Conservation (phyloP, 1,139 yeast genomes). For the Meyerozyma athensensis region DNA sequence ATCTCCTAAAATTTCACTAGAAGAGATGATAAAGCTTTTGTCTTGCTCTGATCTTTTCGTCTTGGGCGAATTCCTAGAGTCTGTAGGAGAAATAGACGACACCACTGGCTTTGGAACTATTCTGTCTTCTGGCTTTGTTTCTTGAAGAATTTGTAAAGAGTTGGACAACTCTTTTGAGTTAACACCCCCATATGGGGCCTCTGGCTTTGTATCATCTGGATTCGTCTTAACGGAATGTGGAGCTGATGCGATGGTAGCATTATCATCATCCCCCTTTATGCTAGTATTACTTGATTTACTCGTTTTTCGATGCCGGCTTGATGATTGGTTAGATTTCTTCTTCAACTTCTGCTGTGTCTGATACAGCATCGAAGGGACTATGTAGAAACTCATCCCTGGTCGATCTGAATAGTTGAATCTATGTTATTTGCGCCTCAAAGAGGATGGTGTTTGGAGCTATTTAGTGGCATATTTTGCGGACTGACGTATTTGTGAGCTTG, state of each 20-base stretch:
- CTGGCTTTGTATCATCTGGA: background rate
- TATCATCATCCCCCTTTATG: slow-evolving; percentile 1
- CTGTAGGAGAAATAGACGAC: background rate
- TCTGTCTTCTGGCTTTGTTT: background rate
- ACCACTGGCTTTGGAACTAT: background rate
- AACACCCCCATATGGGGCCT: background rate
- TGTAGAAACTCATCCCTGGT: slow-evolving; percentile 4
- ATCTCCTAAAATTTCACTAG: background rate
- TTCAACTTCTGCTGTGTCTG: slow-evolving; percentile 7
- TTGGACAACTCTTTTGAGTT: background rate
- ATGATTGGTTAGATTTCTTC: background rate
- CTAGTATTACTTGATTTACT: background rate
- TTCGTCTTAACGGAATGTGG: background rate
- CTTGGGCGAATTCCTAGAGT: background rate
- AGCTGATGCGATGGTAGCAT: background rate
- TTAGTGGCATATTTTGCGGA: too few species aligned
- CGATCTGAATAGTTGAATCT: background rate
- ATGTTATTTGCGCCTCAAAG: too few species aligned
- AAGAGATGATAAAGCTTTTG: background rate
- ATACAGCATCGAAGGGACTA: slow-evolving; percentile 6
- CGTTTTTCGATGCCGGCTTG: slow-evolving; percentile 1
- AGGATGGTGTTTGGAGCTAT: too few species aligned
- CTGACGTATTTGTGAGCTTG: too few species aligned
- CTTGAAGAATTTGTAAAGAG: background rate
- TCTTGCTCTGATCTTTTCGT: background rate